phyloP scores from a whole-genome alignment of 2,329 filamentous ascomycete species.

The Fusarium setosum region DNA sequence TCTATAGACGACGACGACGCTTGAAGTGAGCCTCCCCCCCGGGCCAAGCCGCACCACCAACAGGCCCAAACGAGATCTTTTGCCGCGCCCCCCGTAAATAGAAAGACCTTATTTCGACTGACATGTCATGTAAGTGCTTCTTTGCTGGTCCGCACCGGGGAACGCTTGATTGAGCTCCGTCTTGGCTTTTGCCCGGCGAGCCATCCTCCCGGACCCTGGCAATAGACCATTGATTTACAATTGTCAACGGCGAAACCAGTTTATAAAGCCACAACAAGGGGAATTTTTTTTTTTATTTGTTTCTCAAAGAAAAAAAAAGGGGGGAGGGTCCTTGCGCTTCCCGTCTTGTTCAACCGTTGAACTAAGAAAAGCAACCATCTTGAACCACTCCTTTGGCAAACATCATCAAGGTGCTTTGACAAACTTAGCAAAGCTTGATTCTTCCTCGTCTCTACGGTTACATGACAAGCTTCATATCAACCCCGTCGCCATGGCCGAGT shows the following conservation, averaged over 20 bases:
- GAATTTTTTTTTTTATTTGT: conserved; percentile 1
- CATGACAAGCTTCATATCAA: neutral
- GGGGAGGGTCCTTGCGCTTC: conserved; percentile 29
- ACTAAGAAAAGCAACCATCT: conserved; percentile 20
- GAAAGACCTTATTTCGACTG: neutral
- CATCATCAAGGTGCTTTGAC: conserved; percentile 15
- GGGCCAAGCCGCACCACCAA: conserved; percentile 5
- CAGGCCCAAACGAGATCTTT: conserved; percentile 11
- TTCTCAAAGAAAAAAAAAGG: no score
- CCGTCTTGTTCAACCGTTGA: conserved; percentile 29
- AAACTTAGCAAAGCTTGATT: neutral
- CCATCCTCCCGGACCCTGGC: neutral
- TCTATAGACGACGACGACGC: conserved; percentile 20
- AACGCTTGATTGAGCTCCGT: conserved; percentile 11
- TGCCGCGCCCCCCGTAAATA: neutral
- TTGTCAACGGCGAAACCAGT: neutral
- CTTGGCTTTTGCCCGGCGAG: neutral
- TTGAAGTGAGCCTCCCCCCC: neutral
- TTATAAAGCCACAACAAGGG: conserved; percentile 20
- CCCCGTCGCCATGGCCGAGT: conserved; percentile 24
- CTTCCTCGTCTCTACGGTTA: neutral
- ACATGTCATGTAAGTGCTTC: conserved; percentile 17
- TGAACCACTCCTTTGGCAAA: conserved; percentile 3
- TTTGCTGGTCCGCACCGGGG: no score
- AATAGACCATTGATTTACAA: neutral